phyloP scores from a whole-genome alignment of 2,329 filamentous ascomycete species.

The Talaromyces islandicus region DNA sequence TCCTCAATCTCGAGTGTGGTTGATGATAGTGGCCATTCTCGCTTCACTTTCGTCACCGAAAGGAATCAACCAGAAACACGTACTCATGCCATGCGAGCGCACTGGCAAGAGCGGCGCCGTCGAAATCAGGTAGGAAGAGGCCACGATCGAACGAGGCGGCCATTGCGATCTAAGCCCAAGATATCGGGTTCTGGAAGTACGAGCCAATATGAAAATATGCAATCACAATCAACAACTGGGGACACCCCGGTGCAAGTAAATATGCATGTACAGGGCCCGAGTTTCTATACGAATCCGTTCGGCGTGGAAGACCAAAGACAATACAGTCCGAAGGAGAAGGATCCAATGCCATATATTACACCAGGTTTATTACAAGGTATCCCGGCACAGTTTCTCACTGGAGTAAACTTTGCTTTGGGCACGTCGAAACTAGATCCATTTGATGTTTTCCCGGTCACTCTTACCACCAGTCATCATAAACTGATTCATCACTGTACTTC shows the following conservation, averaged over 20 bases:
- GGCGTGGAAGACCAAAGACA: background rate
- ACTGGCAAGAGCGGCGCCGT: constrained; percentile 27
- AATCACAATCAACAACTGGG: background rate
- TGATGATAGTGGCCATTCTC: background rate
- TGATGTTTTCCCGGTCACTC: constrained; percentile 27
- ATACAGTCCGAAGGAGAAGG: background rate
- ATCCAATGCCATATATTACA: background rate
- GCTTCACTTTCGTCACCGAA: constrained; percentile 19
- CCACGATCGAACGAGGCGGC: background rate
- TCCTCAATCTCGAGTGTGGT: background rate
- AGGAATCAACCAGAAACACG: constrained; percentile 17
- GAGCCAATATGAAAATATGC: background rate
- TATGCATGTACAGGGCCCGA: background rate
- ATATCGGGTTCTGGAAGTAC: background rate
- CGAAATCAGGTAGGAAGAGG: constrained; percentile 6
- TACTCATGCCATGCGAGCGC: constrained; percentile 34
- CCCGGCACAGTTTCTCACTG: constrained; percentile 13
- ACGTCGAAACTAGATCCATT: constrained; percentile 28
- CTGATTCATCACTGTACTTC: constrained; percentile 32
- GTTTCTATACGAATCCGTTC: background rate
- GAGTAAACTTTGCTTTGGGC: constrained; percentile 24
- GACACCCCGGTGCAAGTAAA: background rate
- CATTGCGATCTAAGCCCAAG: background rate
- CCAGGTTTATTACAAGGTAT: background rate
- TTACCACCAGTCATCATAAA: constrained; percentile 30